Conservation (phyloP, 2,329 filamentous ascomycete genomes). For the Fusarium sororula region DNA sequence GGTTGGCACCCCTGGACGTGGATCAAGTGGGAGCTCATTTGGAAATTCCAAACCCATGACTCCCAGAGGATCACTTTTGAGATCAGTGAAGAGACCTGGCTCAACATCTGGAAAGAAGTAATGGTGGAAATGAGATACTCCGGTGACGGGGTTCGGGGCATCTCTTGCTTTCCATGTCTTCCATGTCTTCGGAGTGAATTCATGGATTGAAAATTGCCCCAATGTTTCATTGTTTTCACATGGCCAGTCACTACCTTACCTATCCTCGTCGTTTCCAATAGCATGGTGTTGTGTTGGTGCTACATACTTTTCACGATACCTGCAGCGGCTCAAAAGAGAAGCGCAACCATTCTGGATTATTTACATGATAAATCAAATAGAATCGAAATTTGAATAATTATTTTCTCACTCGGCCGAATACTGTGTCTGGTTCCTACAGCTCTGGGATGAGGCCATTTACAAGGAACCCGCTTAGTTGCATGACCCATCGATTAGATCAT, state of each 20-base stretch:
- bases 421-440: not conserved
- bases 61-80: slow-evolving; percentile 51
- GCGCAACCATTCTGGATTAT: not conserved
- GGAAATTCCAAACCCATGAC: slow-evolving; percentile 50
- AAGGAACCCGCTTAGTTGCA: slow-evolving; percentile 46
- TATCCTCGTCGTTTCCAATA: not conserved
- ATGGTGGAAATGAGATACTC: not conserved
- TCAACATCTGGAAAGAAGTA: slow-evolving; percentile 31
- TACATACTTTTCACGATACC: not conserved
- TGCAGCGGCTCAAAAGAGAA: not conserved
- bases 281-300: not conserved
- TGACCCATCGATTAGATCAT: slow-evolving; percentile 41
- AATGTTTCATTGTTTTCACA: not conserved
- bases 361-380: not conserved
- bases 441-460: not conserved
- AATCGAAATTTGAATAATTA: not conserved
- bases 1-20: slow-evolving; percentile 59
- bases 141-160: not conserved
- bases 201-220: not conserved
- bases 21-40: slow-evolving; percentile 46
- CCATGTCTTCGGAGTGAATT: not conserved
- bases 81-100: slow-evolving; percentile 44
- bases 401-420: not conserved
- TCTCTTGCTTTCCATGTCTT: not conserved
- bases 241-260: not conserved